Evolutionary conservation across 164 flowering plant species (phyloP).

Genomic region (Magnolia sinica): DNA sequence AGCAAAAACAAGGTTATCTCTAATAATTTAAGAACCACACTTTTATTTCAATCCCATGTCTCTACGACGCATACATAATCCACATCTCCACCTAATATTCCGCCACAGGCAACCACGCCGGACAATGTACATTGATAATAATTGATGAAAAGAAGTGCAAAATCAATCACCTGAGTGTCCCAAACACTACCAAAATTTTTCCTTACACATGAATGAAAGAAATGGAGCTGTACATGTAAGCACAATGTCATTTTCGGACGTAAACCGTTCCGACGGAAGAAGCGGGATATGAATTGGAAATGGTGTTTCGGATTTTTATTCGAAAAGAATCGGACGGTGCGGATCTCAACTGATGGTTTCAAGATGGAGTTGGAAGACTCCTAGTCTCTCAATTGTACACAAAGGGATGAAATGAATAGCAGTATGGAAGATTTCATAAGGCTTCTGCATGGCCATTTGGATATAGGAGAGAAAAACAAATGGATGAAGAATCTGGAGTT

Average conservation of each 20-base stretch:
- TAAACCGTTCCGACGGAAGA: neutral
- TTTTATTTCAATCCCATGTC: constrained; percentile 13
- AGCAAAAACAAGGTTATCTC: no score
- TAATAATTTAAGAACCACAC: neutral
- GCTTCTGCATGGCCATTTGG: constrained; percentile 15
- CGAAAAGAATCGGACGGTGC: constrained; percentile 14
- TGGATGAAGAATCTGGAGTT: constrained; percentile 27
- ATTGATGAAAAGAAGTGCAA: neutral
- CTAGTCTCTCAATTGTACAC: constrained; percentile 14
- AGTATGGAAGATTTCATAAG: constrained; percentile 15
- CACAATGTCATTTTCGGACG: constrained; percentile 1
- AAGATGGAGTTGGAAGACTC: constrained; percentile 4
- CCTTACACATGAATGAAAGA: constrained; percentile 37
- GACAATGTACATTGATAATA: constrained; percentile 14
- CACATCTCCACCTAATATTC: neutral
- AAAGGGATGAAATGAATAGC: constrained; percentile 4
- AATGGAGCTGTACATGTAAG: constrained; percentile 33
- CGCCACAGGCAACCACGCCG: neutral
- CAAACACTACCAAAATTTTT: constrained; percentile 38
- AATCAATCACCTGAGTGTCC: constrained; percentile 7
- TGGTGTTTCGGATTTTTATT: constrained; percentile 19
- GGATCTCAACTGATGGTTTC: constrained; percentile 1
- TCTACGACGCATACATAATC: constrained; percentile 1
- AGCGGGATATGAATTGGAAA: constrained; percentile 5
- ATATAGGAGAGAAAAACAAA: constrained; percentile 27